Percentiles rank a stretch among this genome's conserved stretches.
Evolutionary conservation across 2,329 filamentous ascomycete species (phyloP).

Genomic region (Leptographium procerum): DNA sequence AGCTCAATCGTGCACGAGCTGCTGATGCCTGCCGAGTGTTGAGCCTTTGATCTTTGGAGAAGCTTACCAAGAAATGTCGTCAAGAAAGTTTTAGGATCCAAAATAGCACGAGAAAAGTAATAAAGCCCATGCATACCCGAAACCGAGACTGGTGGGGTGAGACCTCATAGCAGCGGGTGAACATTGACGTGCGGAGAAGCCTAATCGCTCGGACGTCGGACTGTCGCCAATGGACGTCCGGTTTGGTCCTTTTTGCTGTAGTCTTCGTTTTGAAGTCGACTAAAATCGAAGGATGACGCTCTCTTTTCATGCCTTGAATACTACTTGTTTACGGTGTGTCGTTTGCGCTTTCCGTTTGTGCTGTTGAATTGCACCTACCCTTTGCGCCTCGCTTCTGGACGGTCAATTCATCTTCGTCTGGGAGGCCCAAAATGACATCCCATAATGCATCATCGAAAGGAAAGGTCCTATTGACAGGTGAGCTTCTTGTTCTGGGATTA

Average conservation of each 20-base stretch:
- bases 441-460: conserved; percentile 20
- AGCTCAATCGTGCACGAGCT: too few relatives aligned
- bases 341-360: neutral
- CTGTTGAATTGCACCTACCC: neutral
- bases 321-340: too few relatives aligned
- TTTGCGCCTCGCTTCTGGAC: neutral
- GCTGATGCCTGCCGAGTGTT: too few relatives aligned
- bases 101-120: too few relatives aligned
- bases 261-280: too few relatives aligned
- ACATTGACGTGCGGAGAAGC: neutral
- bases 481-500: neutral
- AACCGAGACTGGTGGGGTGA: too few relatives aligned
- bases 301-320: too few relatives aligned
- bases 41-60: too few relatives aligned
- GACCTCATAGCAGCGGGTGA: neutral
- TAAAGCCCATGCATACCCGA: too few relatives aligned
- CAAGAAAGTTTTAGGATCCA: too few relatives aligned
- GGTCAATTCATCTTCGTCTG: neutral
- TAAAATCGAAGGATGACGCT: too few relatives aligned
- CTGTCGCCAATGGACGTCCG: conserved; percentile 7
- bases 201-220: neutral
- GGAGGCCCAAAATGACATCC: neutral
- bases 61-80: too few relatives aligned
- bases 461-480: conserved; percentile 32
- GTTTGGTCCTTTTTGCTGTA: neutral